Evolutionary conservation across 1,284 basidiomycete species (phyloP).

Genomic region (Sporisorium reilianum): DNA sequence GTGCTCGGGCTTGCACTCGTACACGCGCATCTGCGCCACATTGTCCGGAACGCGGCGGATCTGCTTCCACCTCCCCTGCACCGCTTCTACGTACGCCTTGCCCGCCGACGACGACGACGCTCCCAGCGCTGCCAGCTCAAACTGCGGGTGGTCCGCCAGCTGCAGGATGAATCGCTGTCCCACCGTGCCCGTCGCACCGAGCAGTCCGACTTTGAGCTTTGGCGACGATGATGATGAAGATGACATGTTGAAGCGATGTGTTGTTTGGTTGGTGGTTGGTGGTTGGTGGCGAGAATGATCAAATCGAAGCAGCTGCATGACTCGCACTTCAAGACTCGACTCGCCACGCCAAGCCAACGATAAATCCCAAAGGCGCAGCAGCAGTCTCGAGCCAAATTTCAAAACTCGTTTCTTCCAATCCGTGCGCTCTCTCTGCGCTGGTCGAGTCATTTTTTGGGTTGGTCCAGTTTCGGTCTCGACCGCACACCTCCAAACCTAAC

Average conservation of each 20-base stretch:
- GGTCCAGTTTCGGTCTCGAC: not conserved
- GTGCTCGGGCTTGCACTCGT: constrained; percentile 81
- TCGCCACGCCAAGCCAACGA: constrained; percentile 1
- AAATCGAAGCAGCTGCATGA: constrained; percentile 10
- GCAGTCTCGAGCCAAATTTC: not conserved
- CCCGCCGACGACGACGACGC: constrained; percentile 90
- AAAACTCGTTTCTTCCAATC: constrained; percentile 13
- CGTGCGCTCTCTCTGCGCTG: not conserved
- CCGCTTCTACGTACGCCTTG: constrained; percentile 82
- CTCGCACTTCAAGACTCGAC: not conserved
- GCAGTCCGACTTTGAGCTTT: constrained; percentile 85
- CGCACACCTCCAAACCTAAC: not conserved
- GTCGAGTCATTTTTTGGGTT: constrained; percentile 13
- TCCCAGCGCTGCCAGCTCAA: constrained; percentile 86
- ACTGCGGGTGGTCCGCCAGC: constrained; percentile 89
- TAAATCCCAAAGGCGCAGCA: too few relatives aligned
- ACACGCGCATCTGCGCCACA: constrained; percentile 80
- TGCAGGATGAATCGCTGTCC: constrained; percentile 82
- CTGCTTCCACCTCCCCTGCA: constrained; percentile 86
- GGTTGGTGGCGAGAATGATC: constrained; percentile 3
- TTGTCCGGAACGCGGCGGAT: constrained; percentile 78
- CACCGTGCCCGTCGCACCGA: constrained; percentile 87
- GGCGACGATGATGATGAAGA: constrained; percentile 27
- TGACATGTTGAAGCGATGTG: constrained; percentile 6
- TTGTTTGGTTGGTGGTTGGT: not conserved